Conservation (phyloP, 2,329 filamentous ascomycete species). For the Esteya vermicola region DNA sequence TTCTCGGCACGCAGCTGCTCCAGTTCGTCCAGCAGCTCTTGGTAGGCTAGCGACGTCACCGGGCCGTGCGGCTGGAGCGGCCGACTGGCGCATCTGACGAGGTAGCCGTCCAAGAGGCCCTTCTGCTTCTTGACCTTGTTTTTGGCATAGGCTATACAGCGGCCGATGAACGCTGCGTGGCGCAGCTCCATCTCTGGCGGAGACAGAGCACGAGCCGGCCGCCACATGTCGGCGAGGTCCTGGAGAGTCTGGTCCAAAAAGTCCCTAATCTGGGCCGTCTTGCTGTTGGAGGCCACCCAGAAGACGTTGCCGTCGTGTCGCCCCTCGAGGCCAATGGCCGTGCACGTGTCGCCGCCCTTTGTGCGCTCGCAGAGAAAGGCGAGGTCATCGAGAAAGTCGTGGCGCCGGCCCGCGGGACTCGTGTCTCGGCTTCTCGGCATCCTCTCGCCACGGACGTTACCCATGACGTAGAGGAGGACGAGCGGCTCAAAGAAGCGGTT, state of each 20-base stretch:
- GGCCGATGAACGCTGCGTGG: neutral
- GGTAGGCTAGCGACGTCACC: too few species aligned
- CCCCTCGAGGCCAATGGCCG: conserved; percentile 28
- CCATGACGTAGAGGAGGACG: conserved; percentile 18
- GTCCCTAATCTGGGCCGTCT: conserved; percentile 7
- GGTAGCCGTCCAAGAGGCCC: neutral
- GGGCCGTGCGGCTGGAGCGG: neutral
- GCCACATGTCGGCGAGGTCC: neutral
- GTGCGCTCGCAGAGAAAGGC: conserved; percentile 29
- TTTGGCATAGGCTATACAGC: neutral
- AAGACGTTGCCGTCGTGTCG: conserved; percentile 18
- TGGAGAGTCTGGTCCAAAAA: conserved; percentile 19
- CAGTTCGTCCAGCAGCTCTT: neutral
- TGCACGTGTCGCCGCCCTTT: conserved; percentile 30
- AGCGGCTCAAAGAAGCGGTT: conserved; percentile 24
- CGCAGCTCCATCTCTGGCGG: neutral
- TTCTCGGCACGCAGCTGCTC: neutral
- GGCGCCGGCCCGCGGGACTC: conserved; percentile 6
- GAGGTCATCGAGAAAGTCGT: conserved; percentile 24
- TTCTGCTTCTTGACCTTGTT: neutral
- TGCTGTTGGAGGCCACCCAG: conserved; percentile 28
- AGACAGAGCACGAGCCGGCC: too few species aligned
- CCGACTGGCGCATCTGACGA: conserved; percentile 12
- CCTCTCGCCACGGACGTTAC: conserved; percentile 17
- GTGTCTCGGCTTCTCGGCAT: neutral